Evolutionary conservation across 257 asterid species (phyloP), one percentile per base, ranked within the genome.

Genomic region (Osmanthus fragrans): DNA sequence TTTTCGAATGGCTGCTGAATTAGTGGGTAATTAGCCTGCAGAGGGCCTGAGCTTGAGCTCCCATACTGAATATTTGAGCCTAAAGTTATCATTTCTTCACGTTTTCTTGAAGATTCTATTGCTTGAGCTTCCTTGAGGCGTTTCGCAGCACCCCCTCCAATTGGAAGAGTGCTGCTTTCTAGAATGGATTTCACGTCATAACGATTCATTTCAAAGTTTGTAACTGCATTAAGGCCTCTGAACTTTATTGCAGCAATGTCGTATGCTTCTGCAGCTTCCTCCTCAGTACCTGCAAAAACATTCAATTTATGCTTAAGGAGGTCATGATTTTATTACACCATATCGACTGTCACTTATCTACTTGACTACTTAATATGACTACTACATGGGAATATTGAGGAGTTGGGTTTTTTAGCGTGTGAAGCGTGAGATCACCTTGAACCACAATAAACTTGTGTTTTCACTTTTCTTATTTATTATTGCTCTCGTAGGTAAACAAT

Each of bases 191-290:
- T 94, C 9, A 94, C 98, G 7, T 94, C 98, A 70, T 94, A 94
- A 1, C 98, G 98, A 81, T 79, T 90, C 91, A 94, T 94, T 80
- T 94, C 98, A 45, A 94, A 94, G 77, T 94, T 94, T 1, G 97
- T 94, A 0, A 94, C 97, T 0, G 98, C 98, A 42, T 76, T 92
- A 0, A 92, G 92, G 4, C 98, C 98, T 39, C 98, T 72, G 88
- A 93, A 93, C 72, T 93, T 93, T 73, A 93, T 90, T 5, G 98
- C 98, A 2, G 98, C 98, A 0, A 94, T 86, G 84, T 94, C 98
- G 71, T 94, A 94, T 6, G 98, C 98, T 76, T 94, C 98, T 2
- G 98, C 98, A 0, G 98, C 98, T 88, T 94, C 98, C 67, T 92
- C 98, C 75, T 92, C 97, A 0, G 97, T 94, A 80, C 95, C 97